These are phyloP conservation scores for Aurinia saxatilis DNA, from an alignment of 345 rosid genomes.

Conservation along the genomic window DNA sequence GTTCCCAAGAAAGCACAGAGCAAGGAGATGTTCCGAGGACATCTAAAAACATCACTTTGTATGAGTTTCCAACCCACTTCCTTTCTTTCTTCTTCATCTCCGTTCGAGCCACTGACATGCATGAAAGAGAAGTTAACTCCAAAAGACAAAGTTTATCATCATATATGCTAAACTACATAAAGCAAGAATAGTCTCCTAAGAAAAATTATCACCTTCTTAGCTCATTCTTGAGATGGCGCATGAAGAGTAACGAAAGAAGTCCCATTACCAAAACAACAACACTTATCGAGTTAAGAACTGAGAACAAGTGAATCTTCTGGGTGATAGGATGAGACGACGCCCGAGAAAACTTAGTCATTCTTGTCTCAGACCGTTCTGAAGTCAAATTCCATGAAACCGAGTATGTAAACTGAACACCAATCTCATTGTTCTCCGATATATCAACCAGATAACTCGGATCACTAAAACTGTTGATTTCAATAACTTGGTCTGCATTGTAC, in stretches of 20 bases:
- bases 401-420: slow-evolving; percentile 64
- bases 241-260: slow-evolving; percentile 44
- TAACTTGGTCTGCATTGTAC: slow-evolving; percentile 46
- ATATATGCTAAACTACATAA: background rate
- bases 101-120: slow-evolving; percentile 42
- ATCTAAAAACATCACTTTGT: slow-evolving; percentile 67
- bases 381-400: slow-evolving; percentile 70
- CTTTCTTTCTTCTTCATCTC: slow-evolving; percentile 67
- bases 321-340: slow-evolving; percentile 45
- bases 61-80: slow-evolving; percentile 78
- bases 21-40: slow-evolving; percentile 54
- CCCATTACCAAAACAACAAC: slow-evolving; percentile 49
- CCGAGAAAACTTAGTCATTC: slow-evolving; percentile 57
- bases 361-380: slow-evolving; percentile 36
- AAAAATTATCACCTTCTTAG: slow-evolving; percentile 42
- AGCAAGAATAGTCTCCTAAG: background rate
- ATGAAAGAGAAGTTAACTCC: slow-evolving; percentile 7
- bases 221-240: slow-evolving; percentile 67
- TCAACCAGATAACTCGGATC: slow-evolving; percentile 61
- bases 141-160: background rate
- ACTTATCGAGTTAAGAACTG: slow-evolving; percentile 50
- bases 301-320: slow-evolving; percentile 63
- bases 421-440: slow-evolving; percentile 47
- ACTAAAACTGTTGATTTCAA: slow-evolving; percentile 53
- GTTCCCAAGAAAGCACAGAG: slow-evolving; percentile 69